These are phyloP conservation scores for Zizania latifolia DNA, from an alignment of 176 grass and related monocot species.

Conservation along the genomic window DNA sequence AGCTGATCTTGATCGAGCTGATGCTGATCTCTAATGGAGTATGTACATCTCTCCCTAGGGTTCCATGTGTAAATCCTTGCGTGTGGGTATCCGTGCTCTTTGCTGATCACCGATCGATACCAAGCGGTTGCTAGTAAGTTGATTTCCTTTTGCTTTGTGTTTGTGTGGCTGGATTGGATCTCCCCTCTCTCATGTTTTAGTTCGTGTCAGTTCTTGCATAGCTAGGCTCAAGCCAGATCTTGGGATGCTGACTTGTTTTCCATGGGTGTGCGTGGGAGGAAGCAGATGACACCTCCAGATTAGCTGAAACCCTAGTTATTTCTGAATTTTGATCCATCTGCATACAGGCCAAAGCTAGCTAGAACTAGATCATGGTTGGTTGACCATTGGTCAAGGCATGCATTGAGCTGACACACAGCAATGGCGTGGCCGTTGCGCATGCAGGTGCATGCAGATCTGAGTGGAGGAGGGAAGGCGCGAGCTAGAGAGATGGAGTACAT, in stretches of 20 bases:
- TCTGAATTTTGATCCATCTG: background rate
- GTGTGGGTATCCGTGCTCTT: too few relatives aligned
- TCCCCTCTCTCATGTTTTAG: background rate
- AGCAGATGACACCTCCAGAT: background rate
- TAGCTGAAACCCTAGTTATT: conserved; percentile 34
- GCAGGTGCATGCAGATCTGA: conserved; percentile 20
- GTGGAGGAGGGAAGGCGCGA: background rate
- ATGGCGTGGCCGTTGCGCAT: background rate
- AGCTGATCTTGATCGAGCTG: too few relatives aligned
- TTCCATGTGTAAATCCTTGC: too few relatives aligned
- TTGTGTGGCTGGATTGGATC: too few relatives aligned
- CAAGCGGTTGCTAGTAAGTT: too few relatives aligned
- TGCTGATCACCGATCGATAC: too few relatives aligned
- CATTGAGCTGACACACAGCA: background rate
- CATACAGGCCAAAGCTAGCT: too few relatives aligned
- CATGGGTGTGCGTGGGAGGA: background rate
- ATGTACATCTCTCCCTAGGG: too few relatives aligned
- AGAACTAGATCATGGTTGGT: background rate
- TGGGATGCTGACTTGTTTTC: too few relatives aligned
- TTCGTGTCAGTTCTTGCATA: conserved; percentile 18
- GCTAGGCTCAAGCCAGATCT: background rate
- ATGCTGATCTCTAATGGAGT: too few relatives aligned
- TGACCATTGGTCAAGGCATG: background rate
- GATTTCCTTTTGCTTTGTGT: background rate
- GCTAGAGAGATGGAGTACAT: too few relatives aligned